These are phyloP conservation scores for Urostyla sp. DNA, from an alignment of 73 alveolate species.

Conservation along the genomic window DNA sequence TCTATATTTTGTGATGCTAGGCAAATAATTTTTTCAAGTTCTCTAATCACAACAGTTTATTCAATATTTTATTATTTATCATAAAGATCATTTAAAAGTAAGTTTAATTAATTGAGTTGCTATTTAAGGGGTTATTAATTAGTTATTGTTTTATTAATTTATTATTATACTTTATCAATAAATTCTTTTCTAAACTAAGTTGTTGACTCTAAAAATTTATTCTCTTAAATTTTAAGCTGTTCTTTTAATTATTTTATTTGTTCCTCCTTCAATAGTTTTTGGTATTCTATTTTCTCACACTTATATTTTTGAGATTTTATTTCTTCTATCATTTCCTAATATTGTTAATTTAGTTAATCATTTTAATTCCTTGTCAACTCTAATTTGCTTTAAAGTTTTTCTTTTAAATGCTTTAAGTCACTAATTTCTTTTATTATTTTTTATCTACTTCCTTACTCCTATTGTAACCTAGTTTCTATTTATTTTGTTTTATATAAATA, in stretches of 20 bases:
- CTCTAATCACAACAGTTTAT: not conserved
- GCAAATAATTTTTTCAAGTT: conserved; percentile 10
- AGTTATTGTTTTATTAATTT: not conserved
- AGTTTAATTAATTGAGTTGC: not conserved
- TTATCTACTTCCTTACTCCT: not conserved
- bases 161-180: not conserved
- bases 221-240: not conserved
- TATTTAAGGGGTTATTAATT: not conserved
- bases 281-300: conserved; percentile 7
- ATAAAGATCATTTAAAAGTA: not conserved
- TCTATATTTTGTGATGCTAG: conserved; percentile 34
- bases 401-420: not conserved
- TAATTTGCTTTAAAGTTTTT: not conserved
- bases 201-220: conserved; percentile 13
- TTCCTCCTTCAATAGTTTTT: conserved; percentile 23
- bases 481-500: not conserved
- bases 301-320: not conserved
- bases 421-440: not conserved
- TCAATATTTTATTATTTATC: not conserved
- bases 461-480: not conserved
- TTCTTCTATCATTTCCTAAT: conserved; percentile 14
- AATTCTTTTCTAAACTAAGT: conserved; percentile 40
- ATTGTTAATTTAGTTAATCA: not conserved
- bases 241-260: not conserved
- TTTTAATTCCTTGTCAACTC: not conserved